Conservation (phyloP, 2,329 filamentous ascomycete species). For the Lecanicillium sp. region DNA sequence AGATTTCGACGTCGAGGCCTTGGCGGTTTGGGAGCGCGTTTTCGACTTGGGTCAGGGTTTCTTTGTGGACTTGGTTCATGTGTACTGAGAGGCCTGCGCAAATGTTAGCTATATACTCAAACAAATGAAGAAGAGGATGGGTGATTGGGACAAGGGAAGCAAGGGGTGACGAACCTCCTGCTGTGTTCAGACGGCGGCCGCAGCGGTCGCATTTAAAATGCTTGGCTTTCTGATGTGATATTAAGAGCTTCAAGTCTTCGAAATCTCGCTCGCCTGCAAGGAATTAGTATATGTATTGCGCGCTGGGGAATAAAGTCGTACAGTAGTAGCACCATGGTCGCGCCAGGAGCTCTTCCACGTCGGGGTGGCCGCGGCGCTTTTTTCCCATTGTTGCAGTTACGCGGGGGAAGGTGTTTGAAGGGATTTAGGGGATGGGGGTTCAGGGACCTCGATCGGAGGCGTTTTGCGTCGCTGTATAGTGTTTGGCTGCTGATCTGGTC, state of each 20-base stretch:
- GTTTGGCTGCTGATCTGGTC: too few species aligned
- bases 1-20: constrained; percentile 87
- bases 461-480: too few species aligned
- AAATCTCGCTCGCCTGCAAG: constrained; percentile 78
- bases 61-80: constrained; percentile 98
- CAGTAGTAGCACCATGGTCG: constrained; percentile 99
- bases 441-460: too few species aligned
- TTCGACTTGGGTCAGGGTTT: constrained; percentile 77
- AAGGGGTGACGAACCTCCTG: constrained; percentile 61
- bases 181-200: constrained; percentile 80
- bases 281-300: constrained; percentile 3
- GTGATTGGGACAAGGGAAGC: background rate
- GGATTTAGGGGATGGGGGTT: too few species aligned
- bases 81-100: constrained; percentile 79
- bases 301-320: constrained; percentile 20
- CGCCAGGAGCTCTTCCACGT: constrained; percentile 78
- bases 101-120: background rate
- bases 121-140: background rate
- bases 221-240: constrained; percentile 97
- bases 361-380: constrained; percentile 79
- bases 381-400: constrained; percentile 64
- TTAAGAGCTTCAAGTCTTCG: constrained; percentile 92
- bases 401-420: too few species aligned
- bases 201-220: constrained; percentile 97
- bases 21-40: constrained; percentile 85